These are phyloP conservation scores for Forsythia suspensa DNA, from an alignment of 257 asterid species.

Conservation along the genomic window DNA sequence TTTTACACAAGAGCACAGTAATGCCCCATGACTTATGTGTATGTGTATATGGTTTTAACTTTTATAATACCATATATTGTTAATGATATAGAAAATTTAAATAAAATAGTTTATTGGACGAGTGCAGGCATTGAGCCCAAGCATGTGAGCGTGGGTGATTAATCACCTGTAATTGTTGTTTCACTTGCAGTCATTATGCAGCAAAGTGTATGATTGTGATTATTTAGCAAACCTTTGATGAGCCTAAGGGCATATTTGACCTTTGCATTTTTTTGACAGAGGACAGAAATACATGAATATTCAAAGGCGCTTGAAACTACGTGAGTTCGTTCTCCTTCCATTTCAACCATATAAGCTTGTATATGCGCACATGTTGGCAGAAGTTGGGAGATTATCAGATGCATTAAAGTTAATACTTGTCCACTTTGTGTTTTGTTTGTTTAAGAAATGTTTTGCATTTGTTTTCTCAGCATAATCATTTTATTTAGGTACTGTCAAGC, in stretches of 20 bases:
- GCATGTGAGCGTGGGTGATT: slow-evolving; percentile 8
- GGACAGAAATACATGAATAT: slow-evolving; percentile 91
- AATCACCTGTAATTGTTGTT: not conserved
- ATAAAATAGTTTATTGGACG: not conserved
- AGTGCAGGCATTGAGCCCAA: not conserved
- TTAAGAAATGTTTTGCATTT: slow-evolving; percentile 13
- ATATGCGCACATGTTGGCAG: slow-evolving; percentile 93
- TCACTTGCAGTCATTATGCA: not conserved
- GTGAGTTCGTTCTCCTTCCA: slow-evolving; percentile 77
- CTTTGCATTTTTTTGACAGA: slow-evolving; percentile 47
- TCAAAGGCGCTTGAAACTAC: slow-evolving; percentile 89
- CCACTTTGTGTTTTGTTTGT: slow-evolving; percentile 20
- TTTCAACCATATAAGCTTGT: slow-evolving; percentile 95
- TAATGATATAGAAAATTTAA: not conserved
- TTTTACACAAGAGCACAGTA: not conserved
- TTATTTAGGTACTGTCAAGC: slow-evolving; percentile 88
- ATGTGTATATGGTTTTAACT: not conserved
- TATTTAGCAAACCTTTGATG: slow-evolving; percentile 9
- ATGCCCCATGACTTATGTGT: not conserved
- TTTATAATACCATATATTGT: not conserved
- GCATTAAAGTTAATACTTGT: slow-evolving; percentile 57
- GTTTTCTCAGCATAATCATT: slow-evolving; percentile 24
- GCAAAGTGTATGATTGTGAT: not conserved
- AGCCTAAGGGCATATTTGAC: slow-evolving; percentile 25
- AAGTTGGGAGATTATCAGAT: slow-evolving; percentile 92